Evolutionary conservation across 371 early-diverging fungal genomes (phyloP), one percentile per base, ranked within the genome.

Genomic region (Mortierella sp.): DNA sequence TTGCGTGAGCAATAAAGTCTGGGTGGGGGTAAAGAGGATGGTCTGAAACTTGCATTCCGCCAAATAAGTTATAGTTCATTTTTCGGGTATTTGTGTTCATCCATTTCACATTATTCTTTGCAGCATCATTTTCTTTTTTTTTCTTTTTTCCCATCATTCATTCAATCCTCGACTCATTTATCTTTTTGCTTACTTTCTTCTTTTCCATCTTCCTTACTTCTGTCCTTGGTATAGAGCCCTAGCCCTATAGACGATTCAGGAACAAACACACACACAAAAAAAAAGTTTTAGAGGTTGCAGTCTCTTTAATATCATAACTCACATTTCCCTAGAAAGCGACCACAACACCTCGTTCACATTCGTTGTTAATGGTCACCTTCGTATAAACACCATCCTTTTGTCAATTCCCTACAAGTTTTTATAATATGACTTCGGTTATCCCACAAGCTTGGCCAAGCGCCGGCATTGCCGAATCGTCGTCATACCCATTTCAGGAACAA

Each of bases 401-500:
- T 10, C 31, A 31, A 17, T 28, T 37, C 51, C 22, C 59, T 26
- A 17, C 51, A 40, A 4, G 8, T 42, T 34, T 12, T 10, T 23
- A 19, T 22, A 47, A 10, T 22, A 73, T 73, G 73, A 73, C 73
- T 23, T 67, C 73, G 29, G 57, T 73, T 34, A 63, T 73, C 26
- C 66, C 68, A 5, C 47, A 29, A 45, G 45, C 31, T 26, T 65
- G 66, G 66, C 32, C 66, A 43, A 58, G 15, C 47, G 5, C 40
- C n/a, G 32, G 56, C 3, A 22, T 61, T 17, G 29, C 45, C 12
- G 32, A 59, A 40, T 2, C 53, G 37, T 2, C 61, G 1, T 13
- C 37, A 54, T 68, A 31, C 45, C 19, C 62, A 34, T n/a, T n/a
- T 40, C 61, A 28, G 31, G 56, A 15, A 31, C 43, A 42, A 49